phyloP scores from a whole-genome alignment of 192 early-diverging fungal species.

The Piromyces finnis region DNA sequence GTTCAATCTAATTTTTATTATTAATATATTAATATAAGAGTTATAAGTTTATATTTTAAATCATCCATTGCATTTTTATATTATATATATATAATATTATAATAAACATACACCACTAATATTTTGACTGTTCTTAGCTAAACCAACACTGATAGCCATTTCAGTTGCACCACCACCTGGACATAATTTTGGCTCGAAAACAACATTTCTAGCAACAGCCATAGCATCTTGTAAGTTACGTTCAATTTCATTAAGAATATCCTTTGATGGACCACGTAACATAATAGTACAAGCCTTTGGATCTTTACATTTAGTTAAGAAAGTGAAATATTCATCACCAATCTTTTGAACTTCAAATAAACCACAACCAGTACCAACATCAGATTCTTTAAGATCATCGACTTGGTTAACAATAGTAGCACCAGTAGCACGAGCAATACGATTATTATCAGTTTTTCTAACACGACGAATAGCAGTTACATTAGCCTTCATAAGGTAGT shows the following conservation, averaged over 20 bases:
- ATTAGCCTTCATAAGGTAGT: conserved; percentile 92
- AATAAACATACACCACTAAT: conserved; percentile 39
- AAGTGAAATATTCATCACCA: conserved; percentile 98
- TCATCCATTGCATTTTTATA: no score
- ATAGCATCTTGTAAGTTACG: conserved; percentile 98
- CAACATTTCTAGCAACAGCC: conserved; percentile 93
- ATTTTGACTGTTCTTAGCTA: conserved; percentile 75
- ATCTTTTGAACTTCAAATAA: conserved; percentile 91
- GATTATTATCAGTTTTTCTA: conserved; percentile 97
- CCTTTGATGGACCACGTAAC: conserved; percentile 91
- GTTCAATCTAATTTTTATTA: conserved; percentile 29
- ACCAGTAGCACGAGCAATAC: conserved; percentile 92
- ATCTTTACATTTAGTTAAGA: conserved; percentile 79
- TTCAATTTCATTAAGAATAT: conserved; percentile 94
- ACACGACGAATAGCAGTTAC: conserved; percentile 96
- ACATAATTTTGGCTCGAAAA: conserved; percentile 80
- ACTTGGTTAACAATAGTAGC: conserved; percentile 91
- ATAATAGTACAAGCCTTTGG: conserved; percentile 96
- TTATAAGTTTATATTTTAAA: no score
- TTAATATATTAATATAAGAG: no score
- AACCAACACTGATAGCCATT: conserved; percentile 83
- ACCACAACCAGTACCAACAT: conserved; percentile 90
- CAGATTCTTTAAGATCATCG: conserved; percentile 88
- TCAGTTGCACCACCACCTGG: conserved; percentile 98
- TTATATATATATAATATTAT: neutral